Evolutionary conservation across 139 green algal species (phyloP), one percentile per base, ranked within the genome.

Genomic region (Spirogloea muscicola): DNA sequence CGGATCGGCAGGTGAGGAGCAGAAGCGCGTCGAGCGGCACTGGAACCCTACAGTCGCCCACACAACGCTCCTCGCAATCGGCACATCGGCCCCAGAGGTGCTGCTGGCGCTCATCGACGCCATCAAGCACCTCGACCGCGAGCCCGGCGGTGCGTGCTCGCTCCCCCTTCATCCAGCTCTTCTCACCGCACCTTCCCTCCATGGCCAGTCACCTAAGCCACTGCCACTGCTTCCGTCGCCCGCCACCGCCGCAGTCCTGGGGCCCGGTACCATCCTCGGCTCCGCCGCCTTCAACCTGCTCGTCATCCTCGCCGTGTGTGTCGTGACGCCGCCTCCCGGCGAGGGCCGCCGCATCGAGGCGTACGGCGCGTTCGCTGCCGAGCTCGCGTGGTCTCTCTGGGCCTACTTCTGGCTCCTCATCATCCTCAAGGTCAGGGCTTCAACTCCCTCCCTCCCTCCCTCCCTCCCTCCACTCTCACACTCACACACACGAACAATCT

Each of bases 261-360:
- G 69, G 16, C 31, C 69, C 21, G 69, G 69, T n/a, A 77, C 69
- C 7, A 77, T 77, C 1, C 21, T 77, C n/a, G 69, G 69, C 2
- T 76, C 69, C 9, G 69, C 69, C 6, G 69, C 60, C n/a, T 77
- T 77, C 69, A 77, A 77, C n/a, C 34, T 48, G 69, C n/a, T 77
- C 16, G 38, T 73, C 18, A 77, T 77, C 48, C 27, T 77, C 18
- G 69, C 69, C 13, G 68, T 77, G 6, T 77, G 68, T 77, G 68
- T 77, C 21, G 58, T 77, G 3, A 55, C 61, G 4, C 69, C 69
- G 21, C 21, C 31, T 27, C 10, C 62, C 13, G 18, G 25, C 21
- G 39, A 37, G 59, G 31, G 49, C 31, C n/a, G 40, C 18, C 44
- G 48, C 18, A 77, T 77, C 38, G 16, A 52, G 21, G 36, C 33